Evolutionary conservation across 2,329 filamentous ascomycete genomes (phyloP), one percentile per base, ranked within the genome.

Genomic region (Pseudopyrenochaeta lycopersici): DNA sequence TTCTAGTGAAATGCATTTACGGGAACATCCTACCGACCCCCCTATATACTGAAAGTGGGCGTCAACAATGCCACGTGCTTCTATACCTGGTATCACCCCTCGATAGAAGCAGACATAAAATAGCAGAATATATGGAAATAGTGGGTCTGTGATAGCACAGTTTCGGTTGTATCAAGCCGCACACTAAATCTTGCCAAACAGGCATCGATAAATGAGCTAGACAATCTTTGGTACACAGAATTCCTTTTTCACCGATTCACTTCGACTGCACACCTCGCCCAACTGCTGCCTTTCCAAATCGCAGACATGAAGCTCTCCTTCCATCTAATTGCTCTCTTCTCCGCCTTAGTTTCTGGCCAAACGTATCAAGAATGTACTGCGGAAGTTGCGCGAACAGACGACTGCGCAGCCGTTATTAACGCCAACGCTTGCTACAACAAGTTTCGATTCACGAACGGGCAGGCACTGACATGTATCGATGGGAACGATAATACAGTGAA

Each of bases 341-440:
- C 56, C 9, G 27, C 62, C 12, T 12, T 56, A 4, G 52, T 52
- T n/a, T 23, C 58, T 7, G 63, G 51, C 10, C 66, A 66, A 41
- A 51, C 50, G 7, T 61, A 54, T 33, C 60, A 50, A 3, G 66
- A 64, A 38, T 71, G 68, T 43, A 71, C 70, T 3, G 35, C 39
- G 23, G 65, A 64, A 27, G 40, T 71, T 11, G 64, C 57, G 11
- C 49, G 53, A 55, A 68, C 62, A 7, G 67, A 73, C 23, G 67
- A 68, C 6, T 72, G 69, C 33, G 66, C 67, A 4, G 57, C 58
- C 30, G 68, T 72, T 38, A 71, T 72, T 54, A 62, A 72, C 44
- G 68, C 70, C 15, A 72, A 71, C 40, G 68, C 68, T 5, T 73
- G 67, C 51, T 71, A 72, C 55, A 72, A 72, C 54, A 60, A 71